Evolutionary conservation across 441 rosid genomes (phyloP).

Genomic region (Mallotus repandus): DNA sequence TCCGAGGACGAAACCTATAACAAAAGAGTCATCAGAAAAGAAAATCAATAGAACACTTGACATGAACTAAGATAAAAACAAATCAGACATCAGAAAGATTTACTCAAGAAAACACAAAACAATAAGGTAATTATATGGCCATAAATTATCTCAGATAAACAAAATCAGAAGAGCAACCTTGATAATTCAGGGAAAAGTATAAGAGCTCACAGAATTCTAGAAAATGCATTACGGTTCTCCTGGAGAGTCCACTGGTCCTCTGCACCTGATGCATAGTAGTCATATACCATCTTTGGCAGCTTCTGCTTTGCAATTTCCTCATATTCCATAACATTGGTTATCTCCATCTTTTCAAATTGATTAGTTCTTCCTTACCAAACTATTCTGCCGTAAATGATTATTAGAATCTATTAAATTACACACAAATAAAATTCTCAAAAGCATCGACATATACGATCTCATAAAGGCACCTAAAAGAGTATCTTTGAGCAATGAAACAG

Average conservation of each 20-base stretch:
- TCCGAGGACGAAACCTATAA: slow-evolving; percentile 83
- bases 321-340: slow-evolving; percentile 83
- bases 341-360: slow-evolving; percentile 58
- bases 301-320: slow-evolving; percentile 84
- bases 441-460: neutral
- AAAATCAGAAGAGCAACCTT: neutral
- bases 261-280: slow-evolving; percentile 93
- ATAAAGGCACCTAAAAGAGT: neutral
- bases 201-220: slow-evolving; percentile 73
- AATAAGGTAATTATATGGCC: neutral
- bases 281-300: slow-evolving; percentile 91
- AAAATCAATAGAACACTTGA: slow-evolving; percentile 4
- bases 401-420: slow-evolving; percentile 9
- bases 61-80: neutral
- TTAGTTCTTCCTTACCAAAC: slow-evolving; percentile 4
- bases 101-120: neutral
- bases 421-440: neutral
- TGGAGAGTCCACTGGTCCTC: slow-evolving; percentile 94
- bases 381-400: slow-evolving; percentile 12
- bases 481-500: neutral
- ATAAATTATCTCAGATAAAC: neutral
- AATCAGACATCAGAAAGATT: neutral
- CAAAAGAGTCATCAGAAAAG: slow-evolving; percentile 2
- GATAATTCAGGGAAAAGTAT: neutral
- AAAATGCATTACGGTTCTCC: slow-evolving; percentile 83